Conservation (phyloP, 73 alveolate species). For the Effrenium voratum region DNA sequence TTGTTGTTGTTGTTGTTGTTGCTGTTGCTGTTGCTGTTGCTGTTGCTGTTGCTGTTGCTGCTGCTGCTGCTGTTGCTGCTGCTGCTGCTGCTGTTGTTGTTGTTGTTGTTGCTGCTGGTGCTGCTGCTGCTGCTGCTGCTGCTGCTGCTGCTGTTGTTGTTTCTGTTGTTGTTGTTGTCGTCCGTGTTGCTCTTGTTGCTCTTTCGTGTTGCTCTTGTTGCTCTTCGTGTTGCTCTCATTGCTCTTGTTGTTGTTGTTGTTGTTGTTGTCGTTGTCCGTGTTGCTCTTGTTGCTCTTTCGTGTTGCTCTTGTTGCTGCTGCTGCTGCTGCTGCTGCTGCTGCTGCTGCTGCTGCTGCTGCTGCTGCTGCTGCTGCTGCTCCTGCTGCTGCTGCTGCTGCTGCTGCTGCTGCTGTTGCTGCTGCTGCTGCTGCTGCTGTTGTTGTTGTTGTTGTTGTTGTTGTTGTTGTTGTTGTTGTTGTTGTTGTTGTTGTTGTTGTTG, state of each 20-base stretch:
- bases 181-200: no score
- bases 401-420: slow-evolving; percentile 6
- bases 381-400: slow-evolving; percentile 10
- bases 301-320: not conserved
- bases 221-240: not conserved
- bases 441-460: not conserved
- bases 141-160: no score
- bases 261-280: not conserved
- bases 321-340: not conserved
- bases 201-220: no score
- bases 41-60: not conserved
- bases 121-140: not conserved
- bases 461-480: not conserved
- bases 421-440: slow-evolving; percentile 3
- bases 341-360: not conserved
- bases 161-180: no score
- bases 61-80: not conserved
- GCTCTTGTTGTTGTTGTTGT: not conserved
- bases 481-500: not conserved
- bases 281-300: no score
- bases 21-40: not conserved
- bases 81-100: not conserved
- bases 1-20: not conserved
- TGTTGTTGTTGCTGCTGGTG: not conserved
- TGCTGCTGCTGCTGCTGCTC: not conserved